Base-by-base conservation (phyloP, 1,139 yeast species). In the Barnettozyma hawaiiensis region DNA sequence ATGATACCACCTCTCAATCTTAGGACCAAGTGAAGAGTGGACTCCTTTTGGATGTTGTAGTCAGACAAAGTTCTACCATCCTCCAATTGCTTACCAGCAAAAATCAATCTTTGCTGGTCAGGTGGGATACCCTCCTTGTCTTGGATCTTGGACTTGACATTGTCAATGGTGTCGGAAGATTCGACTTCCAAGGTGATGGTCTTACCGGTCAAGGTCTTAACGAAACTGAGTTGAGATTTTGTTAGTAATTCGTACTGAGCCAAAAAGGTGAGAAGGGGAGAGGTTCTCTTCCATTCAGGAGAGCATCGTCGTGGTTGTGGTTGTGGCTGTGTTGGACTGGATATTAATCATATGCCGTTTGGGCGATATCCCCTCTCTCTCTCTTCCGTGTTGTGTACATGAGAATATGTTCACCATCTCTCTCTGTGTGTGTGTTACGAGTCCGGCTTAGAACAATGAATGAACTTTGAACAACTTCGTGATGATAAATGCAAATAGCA, bases 1-100 rank as follows among this genome's bases (percentile, higher is more conserved):
- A 92, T 92, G 78, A 90, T 87, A 76, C 89, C 87, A 77, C 95
- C 95, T 79, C 95, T 85, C 69, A 85, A 81, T 76, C 95, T 85
- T 61, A 85, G 76, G 51, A 85, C 95, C 72, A 85, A 78, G 70
- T 85, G 95, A 52, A 85, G 71, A 54, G 95, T 85, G 48, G 95
- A 85, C 76, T 85, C 95, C 79, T 85, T 85, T 74, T 85, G 95
- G 70, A 85, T 85, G 85, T 85, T 85, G 87, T 85, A 85, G 76
- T 85, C 95, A 54, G 92, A 81, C 59, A 85, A 75, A 59, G 95
- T 85, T 78, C 95, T 83, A 65, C 94, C 95, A 64, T 85, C 95
- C 70, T 85, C 95, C 66, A 85, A 80, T 75, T 85, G 95, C 78
- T 85, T 85, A 74, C 95, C 95, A 58, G 95, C 95, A 62, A 85